These are phyloP conservation scores for Gyrodon lividus DNA, from an alignment of 768 basidiomycete species.

Conservation along the genomic window DNA sequence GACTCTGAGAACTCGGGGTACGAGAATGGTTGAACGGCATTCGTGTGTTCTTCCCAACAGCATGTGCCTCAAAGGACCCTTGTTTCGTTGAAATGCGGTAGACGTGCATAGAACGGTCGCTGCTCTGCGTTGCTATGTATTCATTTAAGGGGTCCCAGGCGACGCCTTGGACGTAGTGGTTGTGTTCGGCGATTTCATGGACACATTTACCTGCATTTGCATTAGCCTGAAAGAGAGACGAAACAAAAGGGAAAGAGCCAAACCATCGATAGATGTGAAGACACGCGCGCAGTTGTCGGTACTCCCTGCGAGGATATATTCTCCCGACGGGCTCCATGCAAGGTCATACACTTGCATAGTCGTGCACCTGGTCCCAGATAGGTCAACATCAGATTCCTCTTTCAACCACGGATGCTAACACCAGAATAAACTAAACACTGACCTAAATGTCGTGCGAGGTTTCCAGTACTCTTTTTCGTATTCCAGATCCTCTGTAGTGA, in stretches of 20 bases:
- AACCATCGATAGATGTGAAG: constrained; percentile 73
- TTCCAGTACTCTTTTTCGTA: constrained; percentile 97
- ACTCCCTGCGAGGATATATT: constrained; percentile 93
- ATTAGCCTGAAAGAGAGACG: background rate
- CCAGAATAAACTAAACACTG: constrained; percentile 17
- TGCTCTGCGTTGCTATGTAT: constrained; percentile 96
- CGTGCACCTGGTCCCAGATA: constrained; percentile 61
- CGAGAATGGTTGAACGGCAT: constrained; percentile 67
- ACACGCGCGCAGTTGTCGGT: constrained; percentile 94
- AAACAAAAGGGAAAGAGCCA: constrained; percentile 16
- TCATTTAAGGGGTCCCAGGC: constrained; percentile 98
- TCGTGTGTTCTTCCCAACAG: constrained; percentile 84
- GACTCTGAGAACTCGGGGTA: constrained; percentile 62
- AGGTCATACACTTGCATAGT: constrained; percentile 97
- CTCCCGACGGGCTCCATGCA: constrained; percentile 95
- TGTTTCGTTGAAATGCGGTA: constrained; percentile 79
- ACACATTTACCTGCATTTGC: constrained; percentile 69
- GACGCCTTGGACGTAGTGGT: constrained; percentile 97
- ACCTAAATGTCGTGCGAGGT: constrained; percentile 82
- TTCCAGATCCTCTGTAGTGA: constrained; percentile 72
- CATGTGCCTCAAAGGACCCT: constrained; percentile 85
- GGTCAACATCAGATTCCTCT: constrained; percentile 4
- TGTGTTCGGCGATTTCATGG: constrained; percentile 89
- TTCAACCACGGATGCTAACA: background rate
- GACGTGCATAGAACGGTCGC: constrained; percentile 94